Evolutionary conservation across 345 rosid genomes (phyloP), one percentile per base, ranked within the genome.

Genomic region (Salix suchowensis): DNA sequence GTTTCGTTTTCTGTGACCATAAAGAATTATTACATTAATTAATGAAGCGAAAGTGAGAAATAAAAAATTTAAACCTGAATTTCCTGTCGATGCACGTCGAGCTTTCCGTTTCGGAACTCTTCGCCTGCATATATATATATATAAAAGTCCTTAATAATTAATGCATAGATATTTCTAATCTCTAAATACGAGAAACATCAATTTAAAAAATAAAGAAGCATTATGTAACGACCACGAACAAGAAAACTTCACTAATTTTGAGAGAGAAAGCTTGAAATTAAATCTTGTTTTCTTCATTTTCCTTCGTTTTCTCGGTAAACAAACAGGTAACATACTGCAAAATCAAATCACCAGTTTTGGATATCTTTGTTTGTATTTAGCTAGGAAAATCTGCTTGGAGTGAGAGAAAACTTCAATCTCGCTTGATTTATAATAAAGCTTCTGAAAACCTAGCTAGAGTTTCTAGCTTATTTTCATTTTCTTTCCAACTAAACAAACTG

Each of bases 91-190:
- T 80, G 81, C 82, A 74, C 68, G 87, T 72, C 65, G 89, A 84
- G 64, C 72, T 74, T 85, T 90, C 86, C 10, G 81, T 79, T 87
- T 87, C 86, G 11, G 80, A 82, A 79, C 84, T 83, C 83, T 79
- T 77, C 54, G 62, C 83, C 88, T 88, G 82, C 81, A 74, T 54
- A 50, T 37, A 32, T 54, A 50, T 37, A 30, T 61, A 48, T 36
- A 21, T 69, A 73, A 68, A 30, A 58, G 10, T 3, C 23, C 28
- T 21, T 58, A 58, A n/a, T 58, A 23, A n/a, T 58, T 58, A 58
- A 58, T 58, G 28, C 1, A 19, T 1, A 1, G 26, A 46, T 58
- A 58, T 23, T n/a, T 11, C 5, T 65, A 60, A 60, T 60, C 10
- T 64, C 15, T 58, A 65, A 18, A 65, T 8, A 28, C 37, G 6